phyloP scores from a whole-genome alignment of 176 grass and related monocot species.

The Oryza coarctata region DNA sequence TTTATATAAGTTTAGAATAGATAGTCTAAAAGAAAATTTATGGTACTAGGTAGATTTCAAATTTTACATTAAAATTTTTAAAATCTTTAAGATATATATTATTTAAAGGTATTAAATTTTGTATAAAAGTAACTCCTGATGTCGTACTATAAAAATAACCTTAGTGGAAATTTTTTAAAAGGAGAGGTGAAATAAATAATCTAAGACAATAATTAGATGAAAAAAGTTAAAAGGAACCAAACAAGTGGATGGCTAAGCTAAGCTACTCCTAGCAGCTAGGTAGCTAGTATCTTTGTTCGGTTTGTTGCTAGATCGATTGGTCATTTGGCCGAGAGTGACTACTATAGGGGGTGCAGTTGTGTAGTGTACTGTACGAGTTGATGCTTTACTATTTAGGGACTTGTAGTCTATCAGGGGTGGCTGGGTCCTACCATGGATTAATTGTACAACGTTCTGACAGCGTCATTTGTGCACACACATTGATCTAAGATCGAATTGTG shows the following conservation, averaged over 20 bases:
- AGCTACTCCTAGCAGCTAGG: not conserved
- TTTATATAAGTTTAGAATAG: too few relatives aligned
- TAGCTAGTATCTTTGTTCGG: not conserved
- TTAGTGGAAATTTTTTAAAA: too few relatives aligned
- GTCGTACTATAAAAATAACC: too few relatives aligned
- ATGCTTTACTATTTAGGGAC: conserved; percentile 31
- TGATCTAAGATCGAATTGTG: not conserved
- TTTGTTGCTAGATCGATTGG: not conserved
- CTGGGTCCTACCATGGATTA: conserved; percentile 10
- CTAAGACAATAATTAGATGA: too few relatives aligned
- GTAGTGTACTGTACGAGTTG: not conserved
- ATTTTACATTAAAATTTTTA: too few relatives aligned
- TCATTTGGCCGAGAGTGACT: not conserved
- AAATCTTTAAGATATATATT: too few relatives aligned
- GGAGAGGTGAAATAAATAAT: too few relatives aligned
- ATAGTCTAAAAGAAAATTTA: too few relatives aligned
- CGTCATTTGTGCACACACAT: conserved; percentile 10
- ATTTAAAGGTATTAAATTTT: too few relatives aligned
- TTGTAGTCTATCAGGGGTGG: not conserved
- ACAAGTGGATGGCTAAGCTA: not conserved
- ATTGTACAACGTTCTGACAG: conserved; percentile 2
- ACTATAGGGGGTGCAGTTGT: not conserved
- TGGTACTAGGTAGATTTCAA: too few relatives aligned
- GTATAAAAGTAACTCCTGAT: too few relatives aligned
- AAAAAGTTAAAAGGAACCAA: not conserved